Evolutionary conservation across 2,329 filamentous ascomycete genomes (phyloP).

Genomic region (Hysterium pulicare): DNA sequence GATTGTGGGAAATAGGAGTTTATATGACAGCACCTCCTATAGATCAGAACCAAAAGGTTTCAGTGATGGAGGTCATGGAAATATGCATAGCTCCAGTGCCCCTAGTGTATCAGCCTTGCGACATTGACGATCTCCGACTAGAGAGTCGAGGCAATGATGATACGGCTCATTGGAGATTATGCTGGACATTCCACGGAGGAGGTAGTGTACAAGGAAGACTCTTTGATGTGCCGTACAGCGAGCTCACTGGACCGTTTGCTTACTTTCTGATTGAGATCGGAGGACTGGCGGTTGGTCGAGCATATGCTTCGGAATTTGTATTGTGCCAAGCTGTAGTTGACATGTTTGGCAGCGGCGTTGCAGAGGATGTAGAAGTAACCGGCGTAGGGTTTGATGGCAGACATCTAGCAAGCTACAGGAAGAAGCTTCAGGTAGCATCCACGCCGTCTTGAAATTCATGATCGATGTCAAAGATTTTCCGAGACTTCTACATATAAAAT

Average conservation of each 20-base stretch:
- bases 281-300: slow-evolving; percentile 19
- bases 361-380: slow-evolving; percentile 13
- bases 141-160: slow-evolving; percentile 14
- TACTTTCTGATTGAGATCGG: slow-evolving; percentile 27
- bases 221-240: slow-evolving; percentile 25
- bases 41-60: background rate
- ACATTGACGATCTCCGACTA: slow-evolving; percentile 15
- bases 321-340: slow-evolving; percentile 14
- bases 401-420: background rate
- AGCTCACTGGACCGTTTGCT: slow-evolving; percentile 32
- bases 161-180: slow-evolving; percentile 20
- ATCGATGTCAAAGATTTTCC: no score
- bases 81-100: slow-evolving; percentile 16
- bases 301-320: slow-evolving; percentile 28
- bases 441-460: no score
- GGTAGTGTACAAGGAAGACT: background rate
- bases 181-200: slow-evolving; percentile 17
- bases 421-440: no score
- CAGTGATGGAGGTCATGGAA: slow-evolving; percentile 11
- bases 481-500: no score
- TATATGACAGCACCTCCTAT: slow-evolving; percentile 7
- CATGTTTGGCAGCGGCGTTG: slow-evolving; percentile 4
- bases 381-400: slow-evolving; percentile 31
- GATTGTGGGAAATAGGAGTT: slow-evolving; percentile 26
- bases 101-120: background rate